Evolutionary conservation across 352 stramenopile genomes (phyloP), one percentile per base, ranked within the genome.

Genomic region (Pythium brachiatum): DNA sequence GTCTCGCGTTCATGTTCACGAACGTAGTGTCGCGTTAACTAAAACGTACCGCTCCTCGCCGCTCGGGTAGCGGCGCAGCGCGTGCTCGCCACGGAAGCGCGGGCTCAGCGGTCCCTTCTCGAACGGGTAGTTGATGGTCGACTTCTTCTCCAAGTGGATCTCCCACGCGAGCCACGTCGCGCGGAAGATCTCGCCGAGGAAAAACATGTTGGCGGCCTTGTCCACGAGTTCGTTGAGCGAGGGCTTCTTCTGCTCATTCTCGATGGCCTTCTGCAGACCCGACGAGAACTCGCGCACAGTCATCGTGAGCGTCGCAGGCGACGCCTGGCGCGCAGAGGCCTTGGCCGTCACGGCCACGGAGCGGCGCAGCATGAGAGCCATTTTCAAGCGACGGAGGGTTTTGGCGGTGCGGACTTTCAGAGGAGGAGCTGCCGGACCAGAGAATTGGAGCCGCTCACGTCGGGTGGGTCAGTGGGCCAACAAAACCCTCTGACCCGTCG

Each of bases 81-180:
- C 96, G 74, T 99, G 98, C 74, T 99, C 98, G 38, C 97, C 98
- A 73, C 98, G 95, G 81, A 99, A 99, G 57, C 97, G 94, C 54
- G 98, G 96, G 72, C 85, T 98, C 36, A 99, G 66, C 60, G 93
- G 86, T 63, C 91, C 92, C 75, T 99, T 98, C 73, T 99, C 98
- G 72, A 98, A 99, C 51, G 97, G 97, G 79, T 99, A 99, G 85
- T 99, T 99, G 80, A 99, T 98, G 31, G 96, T 99, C 20, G 98
- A 86, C 78, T 99, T 99, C 62, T 80, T 82, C 66, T 95, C 83
- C 46, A 92, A 60, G 70, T 93, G 84, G 52, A 93, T 75, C 54
- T 94, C 86, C 74, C 81, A 89, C 31, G 85, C 74, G 59, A 94
- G 63, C 85, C 85, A 94, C 29, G 78, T 86, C 36, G 83, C 85